Percentiles rank a stretch among this genome's conserved stretches.
phyloP scores from a whole-genome alignment of 129 eudicot genomes.

The Ambrosia artemisiifolia region DNA sequence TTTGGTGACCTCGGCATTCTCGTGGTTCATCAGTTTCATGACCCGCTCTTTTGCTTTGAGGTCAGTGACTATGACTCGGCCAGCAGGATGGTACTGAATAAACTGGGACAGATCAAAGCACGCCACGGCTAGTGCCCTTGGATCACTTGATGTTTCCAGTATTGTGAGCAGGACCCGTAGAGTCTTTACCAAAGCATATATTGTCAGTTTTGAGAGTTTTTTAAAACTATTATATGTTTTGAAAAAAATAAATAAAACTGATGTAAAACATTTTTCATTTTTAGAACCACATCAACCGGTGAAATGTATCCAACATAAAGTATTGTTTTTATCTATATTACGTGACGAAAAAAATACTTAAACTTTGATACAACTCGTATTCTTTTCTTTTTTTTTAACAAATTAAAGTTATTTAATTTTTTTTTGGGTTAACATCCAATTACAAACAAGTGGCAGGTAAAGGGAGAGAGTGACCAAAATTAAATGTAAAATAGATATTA shows the following conservation, averaged over 20 bases:
- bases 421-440: too few relatives aligned
- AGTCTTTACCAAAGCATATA: slow-evolving; percentile 42
- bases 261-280: not conserved
- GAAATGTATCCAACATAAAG: not conserved
- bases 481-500: not conserved
- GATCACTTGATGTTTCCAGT: slow-evolving; percentile 81
- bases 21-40: slow-evolving; percentile 97
- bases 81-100: slow-evolving; percentile 86
- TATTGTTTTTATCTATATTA: too few relatives aligned
- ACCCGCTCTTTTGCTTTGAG: slow-evolving; percentile 96
- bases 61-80: slow-evolving; percentile 76
- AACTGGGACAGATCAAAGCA: slow-evolving; percentile 97
- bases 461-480: too few relatives aligned
- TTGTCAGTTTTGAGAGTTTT: slow-evolving; percentile 10
- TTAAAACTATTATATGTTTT: not conserved
- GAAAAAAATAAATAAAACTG: not conserved
- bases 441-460: too few relatives aligned
- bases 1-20: slow-evolving; percentile 91
- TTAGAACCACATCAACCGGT: not conserved
- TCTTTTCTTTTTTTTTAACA: not conserved
- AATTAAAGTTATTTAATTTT: too few relatives aligned
- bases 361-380: too few relatives aligned
- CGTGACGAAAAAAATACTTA: too few relatives aligned
- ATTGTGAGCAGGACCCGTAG: slow-evolving; percentile 84
- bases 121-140: slow-evolving; percentile 87